These are phyloP conservation scores for Ophiocordyceps unilateralis DNA, from an alignment of 2,329 filamentous ascomycete genomes.

Conservation along the genomic window DNA sequence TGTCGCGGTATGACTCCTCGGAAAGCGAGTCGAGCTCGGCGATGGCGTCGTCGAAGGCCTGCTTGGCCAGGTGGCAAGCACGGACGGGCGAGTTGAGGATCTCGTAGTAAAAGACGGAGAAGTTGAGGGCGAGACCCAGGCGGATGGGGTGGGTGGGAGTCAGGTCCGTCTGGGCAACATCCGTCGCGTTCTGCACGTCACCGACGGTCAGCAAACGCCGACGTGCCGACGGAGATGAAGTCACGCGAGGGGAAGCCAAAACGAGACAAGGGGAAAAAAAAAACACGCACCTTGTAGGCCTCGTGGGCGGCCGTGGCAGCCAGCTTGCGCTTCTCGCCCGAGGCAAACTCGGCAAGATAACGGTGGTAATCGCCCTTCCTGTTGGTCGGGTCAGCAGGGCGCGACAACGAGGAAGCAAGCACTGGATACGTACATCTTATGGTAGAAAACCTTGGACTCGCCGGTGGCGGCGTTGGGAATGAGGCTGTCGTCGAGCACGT, in stretches of 20 bases:
- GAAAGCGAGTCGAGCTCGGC: constrained; percentile 95
- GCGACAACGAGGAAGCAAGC: too few relatives aligned
- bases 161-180: constrained; percentile 94
- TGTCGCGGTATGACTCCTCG: constrained; percentile 97
- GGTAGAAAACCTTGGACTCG: constrained; percentile 99
- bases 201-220: constrained; percentile 3
- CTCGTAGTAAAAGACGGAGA: constrained; percentile 99
- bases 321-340: constrained; percentile 80
- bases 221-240: constrained; percentile 1
- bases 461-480: constrained; percentile 92
- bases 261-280: background rate
- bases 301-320: constrained; percentile 78
- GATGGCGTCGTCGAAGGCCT: constrained; percentile 97
- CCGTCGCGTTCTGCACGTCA: constrained; percentile 64
- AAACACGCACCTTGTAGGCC: constrained; percentile 74
- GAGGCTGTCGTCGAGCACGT: constrained; percentile 81
- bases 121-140: constrained; percentile 93
- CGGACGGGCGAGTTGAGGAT: constrained; percentile 97
- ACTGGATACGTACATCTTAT: constrained; percentile 78
- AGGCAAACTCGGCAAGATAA: constrained; percentile 85
- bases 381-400: constrained; percentile 6
- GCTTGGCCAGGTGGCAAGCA: constrained; percentile 96
- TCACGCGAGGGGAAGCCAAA: background rate
- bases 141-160: constrained; percentile 96
- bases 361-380: constrained; percentile 98